phyloP scores from a whole-genome alignment of 208 protist species.

The Leptomonas seymouri region DNA sequence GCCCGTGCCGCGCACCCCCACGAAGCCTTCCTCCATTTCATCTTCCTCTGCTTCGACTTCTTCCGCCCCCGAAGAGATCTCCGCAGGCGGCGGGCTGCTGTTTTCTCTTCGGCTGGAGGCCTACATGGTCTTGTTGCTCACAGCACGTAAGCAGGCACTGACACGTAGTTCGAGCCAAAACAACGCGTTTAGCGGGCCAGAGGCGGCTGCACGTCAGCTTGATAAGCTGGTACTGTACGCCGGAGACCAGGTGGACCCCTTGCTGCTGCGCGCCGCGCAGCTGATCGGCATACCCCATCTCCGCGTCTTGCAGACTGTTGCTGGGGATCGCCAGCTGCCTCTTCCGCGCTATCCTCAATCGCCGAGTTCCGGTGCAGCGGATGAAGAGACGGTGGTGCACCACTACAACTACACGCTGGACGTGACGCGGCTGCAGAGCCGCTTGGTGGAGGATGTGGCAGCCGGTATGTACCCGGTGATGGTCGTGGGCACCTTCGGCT shows the following conservation, averaged over 20 bases:
- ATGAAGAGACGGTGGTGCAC: not conserved
- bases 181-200: slow-evolving; percentile 23
- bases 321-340: slow-evolving; percentile 14
- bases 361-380: not conserved
- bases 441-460: slow-evolving; percentile 67
- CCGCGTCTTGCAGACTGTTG: slow-evolving; percentile 56
- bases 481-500: slow-evolving; percentile 63
- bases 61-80: not conserved
- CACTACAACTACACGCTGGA: slow-evolving; percentile 53
- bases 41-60: not conserved
- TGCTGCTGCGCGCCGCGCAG: slow-evolving; percentile 49
- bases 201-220: slow-evolving; percentile 19
- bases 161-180: slow-evolving; percentile 28
- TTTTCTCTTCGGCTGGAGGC: slow-evolving; percentile 50
- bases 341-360: not conserved
- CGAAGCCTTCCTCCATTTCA: not conserved
- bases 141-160: slow-evolving; percentile 54
- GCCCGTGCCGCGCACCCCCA: not conserved
- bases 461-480: slow-evolving; percentile 64
- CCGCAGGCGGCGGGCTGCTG: slow-evolving; percentile 52
- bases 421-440: slow-evolving; percentile 45
- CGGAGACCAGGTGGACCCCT: slow-evolving; percentile 67
- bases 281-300: slow-evolving; percentile 64
- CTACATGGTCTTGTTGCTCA: slow-evolving; percentile 56
- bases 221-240: slow-evolving; percentile 63